phyloP scores from a whole-genome alignment of 1,284 basidiomycete species.

The Puccinia polysora region DNA sequence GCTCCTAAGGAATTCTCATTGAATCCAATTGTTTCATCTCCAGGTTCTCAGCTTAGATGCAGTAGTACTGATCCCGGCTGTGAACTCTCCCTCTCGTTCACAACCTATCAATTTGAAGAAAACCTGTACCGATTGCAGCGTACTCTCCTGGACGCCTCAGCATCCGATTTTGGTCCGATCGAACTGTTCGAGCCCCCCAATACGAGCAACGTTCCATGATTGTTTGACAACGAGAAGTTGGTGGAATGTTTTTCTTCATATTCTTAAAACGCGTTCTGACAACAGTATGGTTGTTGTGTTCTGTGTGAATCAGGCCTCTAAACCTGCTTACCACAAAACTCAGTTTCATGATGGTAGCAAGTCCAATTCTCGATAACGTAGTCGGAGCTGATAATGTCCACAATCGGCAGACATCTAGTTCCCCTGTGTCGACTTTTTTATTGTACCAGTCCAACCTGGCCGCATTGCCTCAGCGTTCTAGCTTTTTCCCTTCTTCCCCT shows the following conservation, averaged over 20 bases:
- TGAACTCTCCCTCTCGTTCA: too few relatives aligned
- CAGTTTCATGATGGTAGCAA: slow-evolving; percentile 19
- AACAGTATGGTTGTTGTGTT: not conserved
- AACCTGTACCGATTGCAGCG: too few relatives aligned
- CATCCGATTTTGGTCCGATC: not conserved
- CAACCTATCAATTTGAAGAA: too few relatives aligned
- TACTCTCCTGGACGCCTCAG: not conserved
- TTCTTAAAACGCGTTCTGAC: slow-evolving; percentile 2
- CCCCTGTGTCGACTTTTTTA: slow-evolving; percentile 1
- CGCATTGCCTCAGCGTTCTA: not conserved
- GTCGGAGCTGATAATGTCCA: not conserved
- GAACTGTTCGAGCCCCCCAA: not conserved
- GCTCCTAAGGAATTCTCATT: too few relatives aligned
- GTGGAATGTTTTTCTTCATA: slow-evolving; percentile 5
- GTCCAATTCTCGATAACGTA: not conserved
- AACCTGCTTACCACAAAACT: not conserved
- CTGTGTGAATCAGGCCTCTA: slow-evolving; percentile 3
- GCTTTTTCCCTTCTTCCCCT: not conserved
- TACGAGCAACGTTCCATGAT: not conserved
- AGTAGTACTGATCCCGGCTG: too few relatives aligned
- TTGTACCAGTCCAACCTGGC: slow-evolving; percentile 15
- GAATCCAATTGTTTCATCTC: too few relatives aligned
- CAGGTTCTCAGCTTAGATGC: too few relatives aligned
- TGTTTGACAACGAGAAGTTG: not conserved
- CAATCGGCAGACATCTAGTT: slow-evolving; percentile 12